A percentile compares a stretch with the other conserved stretches of the same genome.
Evolutionary conservation across 2,329 filamentous ascomycete genomes (phyloP).

Genomic region (Calonectria pseudoturangicola): DNA sequence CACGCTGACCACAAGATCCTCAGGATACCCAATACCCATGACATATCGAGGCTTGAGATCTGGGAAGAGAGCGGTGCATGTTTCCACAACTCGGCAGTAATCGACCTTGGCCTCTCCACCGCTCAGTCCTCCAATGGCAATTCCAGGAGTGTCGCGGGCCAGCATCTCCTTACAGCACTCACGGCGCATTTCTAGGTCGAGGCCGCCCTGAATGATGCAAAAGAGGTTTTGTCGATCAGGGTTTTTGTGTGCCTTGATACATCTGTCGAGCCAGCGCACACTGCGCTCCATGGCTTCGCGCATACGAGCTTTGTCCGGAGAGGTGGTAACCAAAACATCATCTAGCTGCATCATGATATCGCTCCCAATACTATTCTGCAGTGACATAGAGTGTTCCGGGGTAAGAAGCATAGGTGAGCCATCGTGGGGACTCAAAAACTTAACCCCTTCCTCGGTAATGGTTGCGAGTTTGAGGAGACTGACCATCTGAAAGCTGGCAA

Average conservation of each 20-base stretch:
- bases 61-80: slow-evolving; percentile 90
- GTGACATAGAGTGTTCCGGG: slow-evolving; percentile 94
- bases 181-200: slow-evolving; percentile 89
- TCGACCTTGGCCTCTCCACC: slow-evolving; percentile 96
- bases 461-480: slow-evolving; percentile 94
- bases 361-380: slow-evolving; percentile 97
- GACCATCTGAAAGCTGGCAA: slow-evolving; percentile 96
- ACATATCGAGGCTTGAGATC: slow-evolving; percentile 97
- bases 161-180: slow-evolving; percentile 93
- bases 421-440: slow-evolving; percentile 97
- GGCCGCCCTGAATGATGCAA: slow-evolving; percentile 97
- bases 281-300: slow-evolving; percentile 96
- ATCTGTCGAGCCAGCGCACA: slow-evolving; percentile 96
- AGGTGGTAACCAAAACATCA: slow-evolving; percentile 97
- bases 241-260: slow-evolving; percentile 91
- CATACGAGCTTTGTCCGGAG: slow-evolving; percentile 91
- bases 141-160: slow-evolving; percentile 91
- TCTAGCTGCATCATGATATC: slow-evolving; percentile 99
- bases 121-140: slow-evolving; percentile 95
- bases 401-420: slow-evolving; percentile 97
- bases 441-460: slow-evolving; percentile 95
- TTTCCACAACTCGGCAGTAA: slow-evolving; percentile 91
- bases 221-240: slow-evolving; percentile 93
- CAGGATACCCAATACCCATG: slow-evolving; percentile 98
- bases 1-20: slow-evolving; percentile 94